These are phyloP conservation scores for Juglanconis juglandina DNA, from an alignment of 2,329 filamentous ascomycete genomes.

Conservation along the genomic window DNA sequence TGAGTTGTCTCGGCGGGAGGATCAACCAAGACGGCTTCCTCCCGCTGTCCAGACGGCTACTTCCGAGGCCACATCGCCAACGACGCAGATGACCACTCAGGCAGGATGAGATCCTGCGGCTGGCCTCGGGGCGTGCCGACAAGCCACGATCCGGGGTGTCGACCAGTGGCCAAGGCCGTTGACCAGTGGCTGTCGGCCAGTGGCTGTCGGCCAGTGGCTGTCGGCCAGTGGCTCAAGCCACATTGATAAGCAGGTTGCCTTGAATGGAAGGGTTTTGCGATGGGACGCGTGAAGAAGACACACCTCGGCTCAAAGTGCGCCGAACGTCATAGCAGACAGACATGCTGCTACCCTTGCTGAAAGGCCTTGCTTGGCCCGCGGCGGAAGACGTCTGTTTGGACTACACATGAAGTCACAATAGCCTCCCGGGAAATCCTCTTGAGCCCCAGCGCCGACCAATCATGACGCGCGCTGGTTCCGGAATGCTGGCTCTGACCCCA, in stretches of 20 bases:
- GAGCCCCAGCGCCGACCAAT: constrained; percentile 8
- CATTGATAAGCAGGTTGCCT: not conserved
- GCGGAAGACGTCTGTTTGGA: not conserved
- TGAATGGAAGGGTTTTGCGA: not conserved
- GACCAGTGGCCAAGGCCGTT: no score
- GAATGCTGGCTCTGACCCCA: constrained; percentile 5
- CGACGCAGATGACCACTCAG: not conserved
- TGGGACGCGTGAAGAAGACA: not conserved
- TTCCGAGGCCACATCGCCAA: constrained; percentile 1
- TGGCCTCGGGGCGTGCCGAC: constrained; percentile 1
- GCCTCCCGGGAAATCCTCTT: constrained; percentile 19
- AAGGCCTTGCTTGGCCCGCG: not conserved
- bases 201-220: not conserved
- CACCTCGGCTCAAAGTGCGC: not conserved
- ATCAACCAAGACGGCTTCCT: not conserved
- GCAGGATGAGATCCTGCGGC: not conserved
- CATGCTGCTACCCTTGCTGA: not conserved
- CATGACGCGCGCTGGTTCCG: constrained; percentile 1
- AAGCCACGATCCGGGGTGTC: not conserved
- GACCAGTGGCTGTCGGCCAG: no score
- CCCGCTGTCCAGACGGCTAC: not conserved
- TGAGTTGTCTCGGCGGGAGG: not conserved
- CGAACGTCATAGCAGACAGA: not conserved
- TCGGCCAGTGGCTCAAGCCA: not conserved
- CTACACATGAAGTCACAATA: not conserved